These are phyloP conservation scores for Candida tunisiensis DNA, from an alignment of 1,139 yeast genomes.

Conservation along the genomic window DNA sequence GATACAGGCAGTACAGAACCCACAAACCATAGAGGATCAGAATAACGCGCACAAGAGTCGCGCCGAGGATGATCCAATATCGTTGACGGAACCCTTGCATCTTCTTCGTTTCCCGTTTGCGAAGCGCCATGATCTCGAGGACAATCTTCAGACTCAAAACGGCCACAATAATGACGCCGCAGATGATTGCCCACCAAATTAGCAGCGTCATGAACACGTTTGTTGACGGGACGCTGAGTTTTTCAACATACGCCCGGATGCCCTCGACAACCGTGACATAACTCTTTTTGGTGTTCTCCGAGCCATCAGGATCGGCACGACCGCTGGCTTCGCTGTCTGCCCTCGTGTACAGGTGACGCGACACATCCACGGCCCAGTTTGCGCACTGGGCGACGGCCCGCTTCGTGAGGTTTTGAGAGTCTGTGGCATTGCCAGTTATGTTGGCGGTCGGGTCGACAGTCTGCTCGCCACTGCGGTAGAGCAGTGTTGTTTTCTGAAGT, in stretches of 20 bases:
- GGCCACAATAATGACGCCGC: constrained; percentile 9
- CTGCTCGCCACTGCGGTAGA: constrained; percentile 6
- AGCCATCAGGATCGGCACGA: not conserved
- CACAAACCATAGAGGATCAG: constrained; percentile 17
- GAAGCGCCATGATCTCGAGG: constrained; percentile 10
- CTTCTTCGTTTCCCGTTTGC: constrained; percentile 5
- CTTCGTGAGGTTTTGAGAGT: no score
- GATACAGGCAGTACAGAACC: constrained; percentile 16
- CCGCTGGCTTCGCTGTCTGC: constrained; percentile 1
- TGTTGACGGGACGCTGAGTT: constrained; percentile 15
- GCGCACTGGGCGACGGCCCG: not conserved
- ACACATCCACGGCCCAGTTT: constrained; percentile 2
- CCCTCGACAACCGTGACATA: constrained; percentile 14
- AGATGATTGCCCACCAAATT: constrained; percentile 16
- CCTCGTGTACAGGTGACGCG: not conserved
- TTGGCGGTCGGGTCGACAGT: not conserved
- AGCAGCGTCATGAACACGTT: constrained; percentile 18
- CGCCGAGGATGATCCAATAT: constrained; percentile 8
- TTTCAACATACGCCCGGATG: constrained; percentile 14
- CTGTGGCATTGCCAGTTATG: not conserved
- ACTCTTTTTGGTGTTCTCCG: constrained; percentile 1
- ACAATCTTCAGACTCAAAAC: constrained; percentile 10
- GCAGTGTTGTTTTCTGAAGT: constrained; percentile 10
- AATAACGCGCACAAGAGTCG: constrained; percentile 13
- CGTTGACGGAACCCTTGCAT: constrained; percentile 12